Evolutionary conservation across 2,329 filamentous ascomycete genomes (phyloP).

Genomic region (Sporothrix phasma): DNA sequence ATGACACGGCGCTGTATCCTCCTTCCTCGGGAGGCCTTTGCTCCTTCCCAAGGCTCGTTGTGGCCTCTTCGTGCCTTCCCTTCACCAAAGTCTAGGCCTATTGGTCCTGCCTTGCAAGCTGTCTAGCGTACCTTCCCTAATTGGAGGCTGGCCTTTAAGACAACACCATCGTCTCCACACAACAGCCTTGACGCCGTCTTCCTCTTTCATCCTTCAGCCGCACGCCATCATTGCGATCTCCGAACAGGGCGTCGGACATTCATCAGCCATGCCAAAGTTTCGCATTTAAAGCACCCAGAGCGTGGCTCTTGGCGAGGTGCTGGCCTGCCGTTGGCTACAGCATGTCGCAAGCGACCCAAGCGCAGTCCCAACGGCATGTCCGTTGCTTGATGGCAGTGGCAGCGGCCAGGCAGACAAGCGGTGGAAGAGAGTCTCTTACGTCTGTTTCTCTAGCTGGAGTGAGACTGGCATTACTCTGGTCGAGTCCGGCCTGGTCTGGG

Average conservation of each 20-base stretch:
- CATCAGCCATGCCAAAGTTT: not conserved
- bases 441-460: no score
- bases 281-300: not conserved
- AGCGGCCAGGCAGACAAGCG: not conserved
- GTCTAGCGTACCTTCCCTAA: not conserved
- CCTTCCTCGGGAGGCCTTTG: not conserved
- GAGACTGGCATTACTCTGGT: no score
- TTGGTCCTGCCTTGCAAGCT: not conserved
- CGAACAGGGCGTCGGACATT: constrained; percentile 11
- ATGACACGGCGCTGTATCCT: not conserved
- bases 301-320: not conserved
- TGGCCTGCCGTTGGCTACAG: not conserved
- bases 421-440: not conserved
- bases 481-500: no score
- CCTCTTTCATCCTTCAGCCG: constrained; percentile 7
- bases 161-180: no score
- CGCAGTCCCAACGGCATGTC: not conserved
- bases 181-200: no score
- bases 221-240: constrained; percentile 7
- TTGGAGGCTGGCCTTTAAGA: not conserved
- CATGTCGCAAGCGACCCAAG: not conserved
- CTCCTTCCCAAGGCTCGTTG: not conserved
- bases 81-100: not conserved
- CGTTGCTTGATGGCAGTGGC: not conserved
- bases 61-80: not conserved